Evolutionary conservation across 257 asterid species (phyloP), one percentile per base, ranked within the genome.

Genomic region (Henckelia pumila): DNA sequence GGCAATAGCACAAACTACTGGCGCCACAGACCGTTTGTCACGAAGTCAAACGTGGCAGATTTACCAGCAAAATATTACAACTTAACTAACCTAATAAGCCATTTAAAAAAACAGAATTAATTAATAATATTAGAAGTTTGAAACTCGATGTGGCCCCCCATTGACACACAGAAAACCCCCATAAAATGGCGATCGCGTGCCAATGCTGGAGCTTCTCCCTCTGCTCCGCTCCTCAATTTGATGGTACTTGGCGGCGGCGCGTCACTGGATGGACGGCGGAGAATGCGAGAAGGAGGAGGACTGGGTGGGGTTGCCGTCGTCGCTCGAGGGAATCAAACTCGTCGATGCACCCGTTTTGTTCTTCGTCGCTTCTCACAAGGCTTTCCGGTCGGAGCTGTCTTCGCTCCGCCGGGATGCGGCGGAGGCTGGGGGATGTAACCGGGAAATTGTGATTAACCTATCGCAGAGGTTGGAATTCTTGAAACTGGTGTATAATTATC

Each of bases 291-390:
- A 84, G 78, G 96, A 83, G 73, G 97, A 86, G 74, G 85, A 81
- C 28, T 77, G 75, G 78, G 63, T 60, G 71, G 26, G 26, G 13
- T 2, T 66, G 59, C 71, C 69, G 66, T 66, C 80, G 24, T 71
- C 78, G 26, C 66, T 82, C 60, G 68, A 81, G 55, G 88, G 88
- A 33, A 81, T 74, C 67, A 81, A 78, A 19, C 83, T 91, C 52
- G 82, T 75, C 71, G 95, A 89, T 20, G 85, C 96, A 2, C 96
- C 98, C 0, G 73, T 91, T 33, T 88, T 89, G 4, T 84, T 91
- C 73, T 79, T 91, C 17, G 98, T 87, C 32, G 80, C 76, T 47
- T 82, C 91, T 29, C 98, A 91, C n/a, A 89, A 86, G 81, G 96
- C 89, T 68, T 80, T 86, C 25, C 77, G 83, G 0, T 75, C 78